A percentile compares a stretch with the other conserved stretches of the same genome.
Evolutionary conservation across 495 filamentous ascomycete genomes (phyloP).

Genomic region (Aspergillus ellipticus): DNA sequence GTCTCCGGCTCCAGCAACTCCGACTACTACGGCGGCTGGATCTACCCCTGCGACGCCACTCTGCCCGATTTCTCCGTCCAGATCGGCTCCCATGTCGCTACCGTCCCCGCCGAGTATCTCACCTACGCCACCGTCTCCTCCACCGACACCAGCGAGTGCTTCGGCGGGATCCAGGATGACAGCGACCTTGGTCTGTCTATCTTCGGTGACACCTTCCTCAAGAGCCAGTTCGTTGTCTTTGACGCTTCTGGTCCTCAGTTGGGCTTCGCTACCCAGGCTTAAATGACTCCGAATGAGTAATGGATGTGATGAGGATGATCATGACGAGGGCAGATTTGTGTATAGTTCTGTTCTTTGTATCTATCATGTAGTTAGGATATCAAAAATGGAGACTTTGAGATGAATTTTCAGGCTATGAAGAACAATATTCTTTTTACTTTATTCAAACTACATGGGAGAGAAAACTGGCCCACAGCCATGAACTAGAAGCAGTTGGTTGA

Average conservation of each 20-base stretch:
- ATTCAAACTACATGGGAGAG: too few species aligned
- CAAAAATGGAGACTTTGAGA: too few species aligned
- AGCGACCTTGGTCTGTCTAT: slow-evolving; percentile 63
- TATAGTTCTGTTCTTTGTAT: too few species aligned
- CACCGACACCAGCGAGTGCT: slow-evolving; percentile 49
- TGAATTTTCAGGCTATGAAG: too few species aligned
- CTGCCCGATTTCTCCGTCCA: slow-evolving; percentile 61
- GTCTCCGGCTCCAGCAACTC: slow-evolving; percentile 50
- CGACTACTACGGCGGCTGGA: slow-evolving; percentile 61
- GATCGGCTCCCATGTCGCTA: slow-evolving; percentile 45
- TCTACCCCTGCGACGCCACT: slow-evolving; percentile 59
- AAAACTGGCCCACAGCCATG: too few species aligned
- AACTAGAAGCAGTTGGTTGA: too few species aligned
- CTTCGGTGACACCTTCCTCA: slow-evolving; percentile 75
- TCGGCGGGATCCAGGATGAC: slow-evolving; percentile 62
- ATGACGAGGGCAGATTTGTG: too few species aligned
- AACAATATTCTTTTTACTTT: too few species aligned
- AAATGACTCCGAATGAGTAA: too few species aligned
- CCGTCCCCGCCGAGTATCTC: slow-evolving; percentile 41
- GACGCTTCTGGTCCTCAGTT: slow-evolving; percentile 53
- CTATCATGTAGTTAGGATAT: too few species aligned
- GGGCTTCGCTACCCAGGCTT: slow-evolving; percentile 56
- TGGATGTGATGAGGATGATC: too few species aligned
- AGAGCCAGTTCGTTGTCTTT: slow-evolving; percentile 75
- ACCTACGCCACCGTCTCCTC: slow-evolving; percentile 42